Base-by-base conservation (phyloP, 257 asterid genomes). In the Osmanthus fragrans region DNA sequence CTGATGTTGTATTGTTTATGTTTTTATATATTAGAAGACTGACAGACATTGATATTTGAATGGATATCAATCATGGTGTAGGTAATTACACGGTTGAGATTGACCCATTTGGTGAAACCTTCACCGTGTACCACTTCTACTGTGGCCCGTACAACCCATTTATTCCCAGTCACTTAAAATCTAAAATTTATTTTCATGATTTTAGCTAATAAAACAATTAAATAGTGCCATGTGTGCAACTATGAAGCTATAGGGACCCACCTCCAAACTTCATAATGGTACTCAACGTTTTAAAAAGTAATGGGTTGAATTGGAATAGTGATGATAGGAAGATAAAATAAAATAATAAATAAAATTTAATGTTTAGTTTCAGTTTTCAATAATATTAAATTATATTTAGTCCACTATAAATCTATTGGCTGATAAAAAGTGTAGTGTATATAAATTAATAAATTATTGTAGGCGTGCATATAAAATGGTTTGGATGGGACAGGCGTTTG, bases 151-250 rank as follows among this genome's bases (percentile, higher is more conserved):
- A 64, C 54, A 42, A 72, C 73, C 73, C 45, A 45, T n/a, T n/a
- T 65, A 9, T 63, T 63, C 69, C 34, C 8, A 27, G 36, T 63
- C 69, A 25, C 69, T 63, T 21, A 60, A 67, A 81, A 70, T 65
- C 77, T 19, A 58, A 21, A 76, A 70, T 77, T 80, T 64, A 70
- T 56, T 49, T 82, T 78, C 70, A 72, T 77, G 90, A 86, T 73
- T 65, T 76, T 75, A 75, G 84, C 88, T 82, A 75, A 82, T 85
- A 77, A 82, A 82, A 73, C 86, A 79, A 83, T 81, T 85, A 80
- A 42, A 71, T 74, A 39, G 65, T 79, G 85, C 80, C 92, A 81
- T 74, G 84, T 86, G 90, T 86, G 60, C 30, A 21, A 18, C 34
- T 18, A 77, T 56, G 34, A 70, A 19, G 7, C 9, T 11, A 1